Base-by-base conservation (phyloP, 2,329 filamentous ascomycete genomes). In the Aspergillus bombycis region DNA sequence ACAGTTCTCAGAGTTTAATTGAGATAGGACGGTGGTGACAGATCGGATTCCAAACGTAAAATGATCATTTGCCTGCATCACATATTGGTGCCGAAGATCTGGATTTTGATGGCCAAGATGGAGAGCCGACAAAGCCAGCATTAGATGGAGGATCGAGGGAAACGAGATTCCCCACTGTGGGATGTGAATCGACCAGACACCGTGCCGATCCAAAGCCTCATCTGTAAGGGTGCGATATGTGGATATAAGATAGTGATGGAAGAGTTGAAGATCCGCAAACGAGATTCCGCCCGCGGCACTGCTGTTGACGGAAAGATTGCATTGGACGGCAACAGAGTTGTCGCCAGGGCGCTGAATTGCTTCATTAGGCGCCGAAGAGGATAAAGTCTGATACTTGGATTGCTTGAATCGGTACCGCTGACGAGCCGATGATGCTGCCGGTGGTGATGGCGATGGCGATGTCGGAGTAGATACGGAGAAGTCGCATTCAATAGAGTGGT, bases 11-110 rank as follows among this genome's bases (percentile, higher is more conserved):
- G 59, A 58, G 45, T 73, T 63, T 0, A 77, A 57, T 16, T 69
- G 61, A 0, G 72, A 65, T 3, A 78, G 62, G 0, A 77, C 67
- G 1, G 68, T 55, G 0, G 73, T 76, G 0, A 78, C 75, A 2
- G 73, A 76, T 21, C 67, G 72, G 1, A 78, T 65, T 0, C 75
- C 75, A 50, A 77, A 77, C 0, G 72, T 77, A 43, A 77, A 78
- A 61, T 77, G 75, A 5, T 66, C 65, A 55, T 76, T 72, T 6
- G 75, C 75, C 62, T 74, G 69, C 10, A 57, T 54, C 9, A 72
- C 34, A 32, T 76, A 77, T 21, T 68, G 43, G 0, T 63, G 61
- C 23, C 66, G 65, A 5, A 55, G 26, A 2, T 60, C 58, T 1
- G 71, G 75, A 10, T 68, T 41, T n/a, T 72, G 21, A 38, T 71